Evolutionary conservation across 768 basidiomycete species (phyloP).

Genomic region (Lentinula sp.): DNA sequence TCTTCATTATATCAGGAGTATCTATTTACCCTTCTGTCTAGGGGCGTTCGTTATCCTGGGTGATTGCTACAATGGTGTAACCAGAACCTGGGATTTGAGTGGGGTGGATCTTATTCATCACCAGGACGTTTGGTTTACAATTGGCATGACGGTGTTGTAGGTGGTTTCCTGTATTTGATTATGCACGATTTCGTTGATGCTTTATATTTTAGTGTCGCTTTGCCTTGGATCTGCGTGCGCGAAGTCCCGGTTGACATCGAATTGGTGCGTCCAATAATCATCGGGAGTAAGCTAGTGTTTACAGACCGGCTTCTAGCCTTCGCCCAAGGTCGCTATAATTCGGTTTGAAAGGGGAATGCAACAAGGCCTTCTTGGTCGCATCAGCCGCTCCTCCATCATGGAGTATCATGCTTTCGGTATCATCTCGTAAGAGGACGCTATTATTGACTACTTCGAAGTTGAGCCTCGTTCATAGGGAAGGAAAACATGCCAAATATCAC

Average conservation of each 20-base stretch:
- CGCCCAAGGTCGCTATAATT: slow-evolving; percentile 71
- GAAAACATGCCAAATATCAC: slow-evolving; percentile 66
- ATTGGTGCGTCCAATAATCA: slow-evolving; percentile 42
- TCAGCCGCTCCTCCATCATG: slow-evolving; percentile 68
- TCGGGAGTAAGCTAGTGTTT: background rate
- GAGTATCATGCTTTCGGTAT: slow-evolving; percentile 83
- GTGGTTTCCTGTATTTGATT: slow-evolving; percentile 15
- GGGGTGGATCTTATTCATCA: slow-evolving; percentile 52
- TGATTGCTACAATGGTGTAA: slow-evolving; percentile 53
- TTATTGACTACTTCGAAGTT: slow-evolving; percentile 1
- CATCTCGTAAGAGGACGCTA: slow-evolving; percentile 42
- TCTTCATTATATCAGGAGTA: background rate
- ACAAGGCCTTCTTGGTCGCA: slow-evolving; percentile 69
- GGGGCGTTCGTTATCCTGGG: slow-evolving; percentile 66
- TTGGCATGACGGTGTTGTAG: slow-evolving; percentile 71
- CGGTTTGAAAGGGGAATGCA: slow-evolving; percentile 83
- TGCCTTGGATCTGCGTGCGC: slow-evolving; percentile 74
- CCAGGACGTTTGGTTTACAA: slow-evolving; percentile 74
- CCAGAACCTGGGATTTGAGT: slow-evolving; percentile 50
- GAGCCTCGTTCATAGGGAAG: slow-evolving; percentile 41
- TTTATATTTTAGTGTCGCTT: slow-evolving; percentile 41
- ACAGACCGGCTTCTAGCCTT: slow-evolving; percentile 42
- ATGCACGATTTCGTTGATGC: background rate
- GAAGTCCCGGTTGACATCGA: slow-evolving; percentile 72
- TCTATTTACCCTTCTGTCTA: slow-evolving; percentile 10